Evolutionary conservation across 495 filamentous ascomycete species (phyloP).

Genomic region (Penicillium pulvis): DNA sequence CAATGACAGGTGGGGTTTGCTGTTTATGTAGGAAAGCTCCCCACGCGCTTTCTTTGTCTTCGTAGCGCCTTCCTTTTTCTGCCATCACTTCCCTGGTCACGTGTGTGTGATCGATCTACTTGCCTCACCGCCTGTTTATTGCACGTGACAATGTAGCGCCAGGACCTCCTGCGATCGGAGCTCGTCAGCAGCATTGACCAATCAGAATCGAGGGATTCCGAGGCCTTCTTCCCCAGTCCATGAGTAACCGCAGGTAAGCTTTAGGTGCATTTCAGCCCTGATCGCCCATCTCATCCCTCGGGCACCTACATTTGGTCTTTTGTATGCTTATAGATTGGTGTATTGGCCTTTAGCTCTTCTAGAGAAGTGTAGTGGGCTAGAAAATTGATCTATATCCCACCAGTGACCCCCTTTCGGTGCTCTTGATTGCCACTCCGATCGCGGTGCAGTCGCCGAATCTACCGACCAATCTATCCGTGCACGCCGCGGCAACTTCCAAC

Average conservation of each 20-base stretch:
- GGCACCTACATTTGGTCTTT: slow-evolving; percentile 2
- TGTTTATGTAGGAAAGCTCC: slow-evolving; percentile 18
- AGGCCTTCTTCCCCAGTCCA: slow-evolving; percentile 6
- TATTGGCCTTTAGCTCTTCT: background rate
- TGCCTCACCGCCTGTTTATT: background rate
- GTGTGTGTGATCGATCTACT: background rate
- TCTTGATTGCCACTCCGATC: slow-evolving; percentile 23
- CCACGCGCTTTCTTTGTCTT: slow-evolving; percentile 27
- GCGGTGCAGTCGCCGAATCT: slow-evolving; percentile 20
- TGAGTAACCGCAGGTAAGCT: slow-evolving; percentile 29
- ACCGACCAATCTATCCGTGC: slow-evolving; percentile 10
- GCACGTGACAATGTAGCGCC: slow-evolving; percentile 7
- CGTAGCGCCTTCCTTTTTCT: slow-evolving; percentile 7
- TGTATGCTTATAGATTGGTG: background rate
- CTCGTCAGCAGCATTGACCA: slow-evolving; percentile 18
- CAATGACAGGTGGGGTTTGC: background rate
- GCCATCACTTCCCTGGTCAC: background rate
- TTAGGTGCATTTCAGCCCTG: slow-evolving; percentile 21
- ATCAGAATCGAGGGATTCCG: slow-evolving; percentile 19
- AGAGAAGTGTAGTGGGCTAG: background rate
- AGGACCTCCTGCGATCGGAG: slow-evolving; percentile 28
- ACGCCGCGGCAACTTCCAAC: background rate
- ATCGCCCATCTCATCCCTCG: slow-evolving; percentile 12
- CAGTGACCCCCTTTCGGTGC: background rate
- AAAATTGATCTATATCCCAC: background rate